Base-by-base conservation (phyloP, 2,329 filamentous ascomycete genomes). In the Aureobasidium subglaciale region DNA sequence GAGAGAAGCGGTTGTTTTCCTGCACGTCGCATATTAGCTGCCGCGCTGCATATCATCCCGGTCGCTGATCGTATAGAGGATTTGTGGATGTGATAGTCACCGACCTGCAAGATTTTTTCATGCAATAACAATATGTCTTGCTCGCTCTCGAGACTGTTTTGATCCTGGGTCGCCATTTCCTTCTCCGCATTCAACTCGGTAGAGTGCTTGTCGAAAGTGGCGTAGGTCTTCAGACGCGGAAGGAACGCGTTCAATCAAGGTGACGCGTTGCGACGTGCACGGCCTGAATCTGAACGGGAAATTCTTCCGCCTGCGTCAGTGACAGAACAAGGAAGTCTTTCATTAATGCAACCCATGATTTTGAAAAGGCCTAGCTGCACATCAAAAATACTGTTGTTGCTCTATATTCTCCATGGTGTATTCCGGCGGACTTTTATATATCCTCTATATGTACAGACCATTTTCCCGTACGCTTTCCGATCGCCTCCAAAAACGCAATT, bases 101-200 rank as follows among this genome's bases (percentile, higher is more conserved):
- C 27, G 18, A 55, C 57, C 42, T 57, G 55, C 50, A 57, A 20
- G 27, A 59, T 49, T 9, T 34, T 43, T 13, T 56, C 58, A 11
- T 57, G 55, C 24, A 59, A 13, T 29, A 32, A 46, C 6, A 50
- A 42, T 30, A 57, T 55, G 9, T 35, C 42, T 11, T 50, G 34
- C 29, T 59, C 48, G 34, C 59, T 60, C 18, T 60, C 59, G 15
- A 60, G 38, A 37, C 59, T 60, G 32, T 60, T 38, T 32, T 54
- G 29, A 15, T 52, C 32, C 27, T 54, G 50, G 24, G 37, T 52
- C 29, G 37, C 46, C 55, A 56, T 52, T 32, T 34, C 53, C 35
- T 22, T 40, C 48, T 52, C 48, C 35, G 18, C 34, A 40, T 32
- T 41, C 48, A 52, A 24, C 16, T 27, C n/a, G 10, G 42, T 32